phyloP scores from a whole-genome alignment of 768 basidiomycete genomes.

The Psilocybe azurescens region DNA sequence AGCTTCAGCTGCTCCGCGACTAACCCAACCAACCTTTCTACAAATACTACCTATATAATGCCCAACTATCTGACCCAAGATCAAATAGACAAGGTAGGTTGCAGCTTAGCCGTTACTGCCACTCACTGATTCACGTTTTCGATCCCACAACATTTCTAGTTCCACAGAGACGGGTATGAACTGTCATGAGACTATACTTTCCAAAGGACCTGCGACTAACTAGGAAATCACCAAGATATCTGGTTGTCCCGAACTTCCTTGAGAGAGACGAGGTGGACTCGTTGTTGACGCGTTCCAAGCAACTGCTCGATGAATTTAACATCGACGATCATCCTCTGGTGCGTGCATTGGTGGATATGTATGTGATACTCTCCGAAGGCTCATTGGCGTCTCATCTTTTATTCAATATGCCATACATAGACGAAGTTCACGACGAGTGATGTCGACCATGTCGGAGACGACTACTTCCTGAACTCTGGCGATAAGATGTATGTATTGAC shows the following conservation, averaged over 20 bases:
- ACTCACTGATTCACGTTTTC: neutral
- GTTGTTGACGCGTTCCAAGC: constrained; percentile 72
- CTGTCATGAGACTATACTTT: constrained; percentile 6
- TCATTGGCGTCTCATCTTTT: too few relatives aligned
- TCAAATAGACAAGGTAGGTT: constrained; percentile 62
- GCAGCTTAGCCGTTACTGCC: neutral
- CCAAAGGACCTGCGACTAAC: neutral
- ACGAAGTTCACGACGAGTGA: constrained; percentile 90
- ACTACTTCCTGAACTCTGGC: constrained; percentile 90
- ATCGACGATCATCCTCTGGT: constrained; percentile 84
- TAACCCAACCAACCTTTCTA: neutral
- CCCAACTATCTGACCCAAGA: constrained; percentile 55
- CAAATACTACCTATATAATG: constrained; percentile 24
- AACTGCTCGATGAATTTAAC: constrained; percentile 80
- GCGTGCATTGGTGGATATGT: constrained; percentile 19
- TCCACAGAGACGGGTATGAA: constrained; percentile 35
- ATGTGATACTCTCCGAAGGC: too few relatives aligned
- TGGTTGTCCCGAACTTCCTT: constrained; percentile 80
- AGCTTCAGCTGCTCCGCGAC: too few relatives aligned
- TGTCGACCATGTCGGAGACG: constrained; percentile 82
- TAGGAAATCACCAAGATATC: constrained; percentile 56
- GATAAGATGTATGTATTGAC: constrained; percentile 74
- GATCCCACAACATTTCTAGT: constrained; percentile 23
- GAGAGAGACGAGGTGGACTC: constrained; percentile 55
- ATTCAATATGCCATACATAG: constrained; percentile 38